A percentile compares a stretch with the other conserved stretches of the same genome.
Conservation (phyloP, 2,329 filamentous ascomycete species). For the Penicillium sp. region DNA sequence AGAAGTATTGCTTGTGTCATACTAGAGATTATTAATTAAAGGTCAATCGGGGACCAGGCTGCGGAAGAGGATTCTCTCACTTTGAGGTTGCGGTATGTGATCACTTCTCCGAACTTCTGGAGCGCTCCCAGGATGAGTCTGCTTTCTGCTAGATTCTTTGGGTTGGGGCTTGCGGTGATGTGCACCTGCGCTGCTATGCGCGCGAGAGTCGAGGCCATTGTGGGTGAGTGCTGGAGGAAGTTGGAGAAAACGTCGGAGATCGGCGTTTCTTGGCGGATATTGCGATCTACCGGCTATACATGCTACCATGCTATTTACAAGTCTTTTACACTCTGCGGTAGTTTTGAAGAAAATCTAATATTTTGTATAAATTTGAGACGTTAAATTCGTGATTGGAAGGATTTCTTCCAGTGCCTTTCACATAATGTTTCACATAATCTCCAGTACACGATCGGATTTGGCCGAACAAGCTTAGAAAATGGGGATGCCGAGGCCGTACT, state of each 20-base stretch:
- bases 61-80: slow-evolving; percentile 19
- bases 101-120: slow-evolving; percentile 46
- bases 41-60: neutral
- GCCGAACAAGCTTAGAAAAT: slow-evolving; percentile 51
- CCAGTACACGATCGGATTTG: neutral
- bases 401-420: slow-evolving; percentile 3
- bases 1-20: slow-evolving; percentile 32
- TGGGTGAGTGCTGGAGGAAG: neutral
- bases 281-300: neutral
- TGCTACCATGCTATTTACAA: neutral
- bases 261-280: slow-evolving; percentile 14
- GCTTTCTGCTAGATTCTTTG: slow-evolving; percentile 36
- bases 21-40: slow-evolving; percentile 20
- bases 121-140: slow-evolving; percentile 38
- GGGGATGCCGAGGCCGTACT: slow-evolving; percentile 52
- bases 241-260: slow-evolving; percentile 13
- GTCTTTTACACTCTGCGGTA: neutral
- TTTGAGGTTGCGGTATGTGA: slow-evolving; percentile 40
- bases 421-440: neutral
- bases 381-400: slow-evolving; percentile 7
- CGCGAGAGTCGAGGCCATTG: slow-evolving; percentile 15
- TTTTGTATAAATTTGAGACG: slow-evolving; percentile 10
- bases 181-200: slow-evolving; percentile 28
- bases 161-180: slow-evolving; percentile 31
- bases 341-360: neutral